Percentiles rank a stretch among this genome's conserved stretches.
These are phyloP conservation scores for Striga asiatica DNA, from an alignment of 257 asterid species.

Conservation along the genomic window DNA sequence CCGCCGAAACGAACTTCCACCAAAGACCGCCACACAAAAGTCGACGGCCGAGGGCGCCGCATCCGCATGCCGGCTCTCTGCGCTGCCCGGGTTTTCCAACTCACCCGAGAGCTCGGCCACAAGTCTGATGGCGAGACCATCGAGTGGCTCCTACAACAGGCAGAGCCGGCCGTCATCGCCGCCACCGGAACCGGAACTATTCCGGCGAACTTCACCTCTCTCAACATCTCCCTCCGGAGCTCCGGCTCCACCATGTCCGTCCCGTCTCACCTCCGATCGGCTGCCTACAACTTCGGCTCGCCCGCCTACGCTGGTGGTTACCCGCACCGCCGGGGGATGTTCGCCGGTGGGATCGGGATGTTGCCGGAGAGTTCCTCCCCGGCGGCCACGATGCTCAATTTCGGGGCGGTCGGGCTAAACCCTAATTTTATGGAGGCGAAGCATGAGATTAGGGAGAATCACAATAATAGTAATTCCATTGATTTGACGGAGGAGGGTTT, in stretches of 20 bases:
- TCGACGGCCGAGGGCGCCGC: conserved; percentile 88
- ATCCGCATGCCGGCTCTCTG: conserved; percentile 95
- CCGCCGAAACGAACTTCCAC: conserved; percentile 73
- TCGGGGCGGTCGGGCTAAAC: conserved; percentile 41
- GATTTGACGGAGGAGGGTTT: conserved; percentile 43
- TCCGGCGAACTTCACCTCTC: conserved; percentile 87
- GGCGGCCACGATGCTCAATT: conserved; percentile 51
- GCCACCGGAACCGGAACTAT: conserved; percentile 97
- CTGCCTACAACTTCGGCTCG: conserved; percentile 43
- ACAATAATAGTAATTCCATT: conserved; percentile 10
- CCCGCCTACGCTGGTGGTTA: no score
- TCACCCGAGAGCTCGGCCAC: conserved; percentile 92
- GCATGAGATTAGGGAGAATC: conserved; percentile 34
- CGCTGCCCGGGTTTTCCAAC: conserved; percentile 97
- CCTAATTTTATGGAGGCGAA: conserved; percentile 48
- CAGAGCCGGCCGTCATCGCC: conserved; percentile 87
- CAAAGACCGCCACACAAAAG: conserved; percentile 43
- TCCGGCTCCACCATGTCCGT: conserved; percentile 92
- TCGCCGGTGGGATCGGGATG: no score
- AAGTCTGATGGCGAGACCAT: conserved; percentile 62
- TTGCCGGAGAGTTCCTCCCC: conserved; percentile 40
- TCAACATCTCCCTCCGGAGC: conserved; percentile 77
- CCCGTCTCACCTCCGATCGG: conserved; percentile 77
- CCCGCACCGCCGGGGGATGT: no score
- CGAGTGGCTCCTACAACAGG: conserved; percentile 28